Base-by-base conservation (phyloP, 2,329 filamentous ascomycete genomes). In the Rachicladosporium sp. region DNA sequence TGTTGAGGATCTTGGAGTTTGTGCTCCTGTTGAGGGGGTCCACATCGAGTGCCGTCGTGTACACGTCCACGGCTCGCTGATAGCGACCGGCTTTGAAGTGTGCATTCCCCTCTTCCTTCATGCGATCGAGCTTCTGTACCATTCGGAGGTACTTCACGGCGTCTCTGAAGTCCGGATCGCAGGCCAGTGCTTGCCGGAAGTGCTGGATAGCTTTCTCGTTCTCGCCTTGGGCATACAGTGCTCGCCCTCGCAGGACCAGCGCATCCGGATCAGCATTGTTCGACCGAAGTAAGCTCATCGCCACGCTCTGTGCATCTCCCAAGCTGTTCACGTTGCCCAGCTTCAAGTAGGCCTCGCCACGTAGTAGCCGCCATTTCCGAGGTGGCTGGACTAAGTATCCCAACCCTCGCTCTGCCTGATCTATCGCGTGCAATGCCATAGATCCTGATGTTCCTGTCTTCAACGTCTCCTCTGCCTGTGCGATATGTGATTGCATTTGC, bases 261-360 rank as follows among this genome's bases (percentile, higher is more conserved):
- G 89, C 91, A 64, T 98, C 91, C 2, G 91, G 88, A 55, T 98
- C 91, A 58, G 89, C 82, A 59, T 71, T 86, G 67, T 96, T 96
- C 56, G 74, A 71, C 38, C 91, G 78, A 46, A 98, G 70, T 51
- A 98, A 65, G 2, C 75, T 76, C 76, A 95, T 94, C 52, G 87
- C 87, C 40, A 96, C 78, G 57, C 88, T 93, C 63, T 93, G 86
- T 4, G 87, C 89, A 60, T 95, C 88, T 29, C 87, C 88, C 6
- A 94, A 69, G 8, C 86, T 80, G 63, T 95, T 95, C 43, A 79
- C 74, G 45, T 84, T 87, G 43, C 83, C 86, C 80, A 96, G 93
- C 66, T 88, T 89, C 45, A 98, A 65, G 55, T 93, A 84, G 7
- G 89, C 89, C 63, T 94, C 85, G 43, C 85, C 89, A 29, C 85